Percentiles rank a stretch among this genome's conserved stretches.
Conservation (phyloP, 1,284 basidiomycete species). For the Schizophyllum amplum region DNA sequence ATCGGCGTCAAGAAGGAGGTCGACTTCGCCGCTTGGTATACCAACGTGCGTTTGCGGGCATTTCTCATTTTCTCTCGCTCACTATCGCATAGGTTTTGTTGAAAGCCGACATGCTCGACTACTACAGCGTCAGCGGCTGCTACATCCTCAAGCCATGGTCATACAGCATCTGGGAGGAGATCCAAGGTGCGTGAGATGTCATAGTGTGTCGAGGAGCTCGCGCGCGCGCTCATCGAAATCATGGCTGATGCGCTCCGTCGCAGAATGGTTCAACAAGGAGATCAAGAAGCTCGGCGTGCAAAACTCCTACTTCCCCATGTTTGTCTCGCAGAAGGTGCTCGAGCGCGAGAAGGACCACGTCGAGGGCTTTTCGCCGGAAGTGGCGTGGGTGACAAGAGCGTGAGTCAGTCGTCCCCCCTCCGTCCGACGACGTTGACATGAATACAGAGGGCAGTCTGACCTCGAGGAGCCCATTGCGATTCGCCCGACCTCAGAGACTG, state of each 20-base stretch:
- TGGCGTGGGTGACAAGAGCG: slow-evolving; percentile 98
- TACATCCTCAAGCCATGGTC: slow-evolving; percentile 99
- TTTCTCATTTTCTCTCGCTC: neutral
- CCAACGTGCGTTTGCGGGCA: slow-evolving; percentile 57
- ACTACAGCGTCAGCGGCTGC: slow-evolving; percentile 97
- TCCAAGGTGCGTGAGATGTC: slow-evolving; percentile 58
- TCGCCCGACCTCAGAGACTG: slow-evolving; percentile 95
- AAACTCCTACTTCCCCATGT: slow-evolving; percentile 99
- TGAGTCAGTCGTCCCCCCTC: slow-evolving; percentile 32
- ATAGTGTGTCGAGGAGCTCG: too few relatives aligned
- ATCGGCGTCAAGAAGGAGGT: slow-evolving; percentile 93
- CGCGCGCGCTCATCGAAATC: neutral
- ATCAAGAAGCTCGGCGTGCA: slow-evolving; percentile 96
- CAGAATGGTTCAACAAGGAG: slow-evolving; percentile 85
- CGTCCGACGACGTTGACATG: slow-evolving; percentile 1
- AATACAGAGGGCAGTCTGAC: slow-evolving; percentile 76
- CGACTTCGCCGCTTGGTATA: slow-evolving; percentile 93
- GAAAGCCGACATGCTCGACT: slow-evolving; percentile 99
- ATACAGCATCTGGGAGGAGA: slow-evolving; percentile 94
- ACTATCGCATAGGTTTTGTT: slow-evolving; percentile 67
- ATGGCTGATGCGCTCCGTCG: slow-evolving; percentile 1
- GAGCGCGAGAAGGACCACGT: slow-evolving; percentile 99
- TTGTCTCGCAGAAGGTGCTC: slow-evolving; percentile 88
- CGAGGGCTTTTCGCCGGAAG: slow-evolving; percentile 99
- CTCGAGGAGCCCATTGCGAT: slow-evolving; percentile 98